Percentiles rank a stretch among this genome's conserved stretches.
phyloP scores from a whole-genome alignment of 2,329 filamentous ascomycete species.

The Rosellinia necatrix region DNA sequence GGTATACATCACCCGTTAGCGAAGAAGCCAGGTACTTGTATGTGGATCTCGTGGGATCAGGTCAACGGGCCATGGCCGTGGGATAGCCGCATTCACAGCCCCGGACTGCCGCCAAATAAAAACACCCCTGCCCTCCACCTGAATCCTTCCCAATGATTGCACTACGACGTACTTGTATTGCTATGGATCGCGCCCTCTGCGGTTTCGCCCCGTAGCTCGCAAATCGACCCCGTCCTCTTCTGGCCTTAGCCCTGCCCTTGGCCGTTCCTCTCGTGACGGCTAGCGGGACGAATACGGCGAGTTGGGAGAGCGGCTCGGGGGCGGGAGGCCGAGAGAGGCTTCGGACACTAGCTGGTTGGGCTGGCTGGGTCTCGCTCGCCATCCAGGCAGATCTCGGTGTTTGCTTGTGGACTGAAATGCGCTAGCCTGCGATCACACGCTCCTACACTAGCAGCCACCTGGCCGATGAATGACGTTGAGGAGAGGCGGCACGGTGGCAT shows the following conservation, averaged over 20 bases:
- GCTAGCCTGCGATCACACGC: not conserved
- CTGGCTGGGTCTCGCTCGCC: not conserved
- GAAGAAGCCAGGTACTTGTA: not conserved
- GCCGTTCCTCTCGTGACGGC: not conserved
- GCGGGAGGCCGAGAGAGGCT: not conserved
- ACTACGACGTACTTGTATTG: not conserved
- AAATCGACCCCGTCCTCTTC: not conserved
- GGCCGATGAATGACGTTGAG: not conserved
- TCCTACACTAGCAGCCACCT: too few species aligned
- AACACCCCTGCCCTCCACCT: constrained; percentile 7
- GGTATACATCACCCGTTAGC: too few species aligned
- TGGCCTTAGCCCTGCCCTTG: not conserved
- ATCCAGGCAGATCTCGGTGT: too few species aligned
- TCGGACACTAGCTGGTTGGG: not conserved
- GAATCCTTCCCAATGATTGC: not conserved
- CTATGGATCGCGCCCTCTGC: not conserved
- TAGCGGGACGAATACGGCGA: not conserved
- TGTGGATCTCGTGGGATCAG: not conserved
- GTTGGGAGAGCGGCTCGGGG: not conserved
- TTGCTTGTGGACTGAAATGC: not conserved
- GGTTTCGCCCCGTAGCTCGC: not conserved
- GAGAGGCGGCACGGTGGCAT: too few species aligned
- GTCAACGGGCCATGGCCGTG: not conserved
- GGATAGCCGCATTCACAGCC: constrained; percentile 21
- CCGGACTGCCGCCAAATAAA: constrained; percentile 13